These are phyloP conservation scores for Veloporphyrellus conicus DNA, from an alignment of 1,284 basidiomycete genomes.

Conservation along the genomic window DNA sequence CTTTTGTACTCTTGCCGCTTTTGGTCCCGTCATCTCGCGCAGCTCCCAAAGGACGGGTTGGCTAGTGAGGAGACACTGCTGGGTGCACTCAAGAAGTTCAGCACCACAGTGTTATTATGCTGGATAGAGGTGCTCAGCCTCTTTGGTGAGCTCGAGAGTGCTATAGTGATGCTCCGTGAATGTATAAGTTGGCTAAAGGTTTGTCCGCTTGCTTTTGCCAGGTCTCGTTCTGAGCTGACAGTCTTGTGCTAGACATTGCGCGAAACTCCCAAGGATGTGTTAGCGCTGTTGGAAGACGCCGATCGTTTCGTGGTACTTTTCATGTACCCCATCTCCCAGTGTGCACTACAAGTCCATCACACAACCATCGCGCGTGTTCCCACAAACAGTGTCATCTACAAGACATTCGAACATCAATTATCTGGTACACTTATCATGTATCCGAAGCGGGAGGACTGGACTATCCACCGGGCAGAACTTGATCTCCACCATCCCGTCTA, in stretches of 20 bases:
- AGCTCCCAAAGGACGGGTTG: constrained; percentile 8
- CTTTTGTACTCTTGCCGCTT: constrained; percentile 23
- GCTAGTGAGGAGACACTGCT: constrained; percentile 8
- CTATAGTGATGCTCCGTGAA: constrained; percentile 20
- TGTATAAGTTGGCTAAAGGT: constrained; percentile 23
- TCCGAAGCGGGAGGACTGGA: not conserved
- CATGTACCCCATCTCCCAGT: constrained; percentile 22
- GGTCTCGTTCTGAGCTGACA: not conserved
- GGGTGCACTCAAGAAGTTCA: constrained; percentile 9
- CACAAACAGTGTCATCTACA: not conserved
- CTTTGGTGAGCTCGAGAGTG: constrained; percentile 18
- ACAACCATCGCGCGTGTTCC: constrained; percentile 9
- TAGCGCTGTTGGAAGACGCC: constrained; percentile 14
- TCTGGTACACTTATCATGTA: constrained; percentile 1
- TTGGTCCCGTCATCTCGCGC: constrained; percentile 23
- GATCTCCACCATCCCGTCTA: constrained; percentile 6
- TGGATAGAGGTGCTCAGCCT: constrained; percentile 25
- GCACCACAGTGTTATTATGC: constrained; percentile 15
- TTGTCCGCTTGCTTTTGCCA: not conserved
- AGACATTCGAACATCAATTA: constrained; percentile 14
- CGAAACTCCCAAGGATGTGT: constrained; percentile 1
- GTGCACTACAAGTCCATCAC: constrained; percentile 22
- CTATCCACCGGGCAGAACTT: constrained; percentile 1
- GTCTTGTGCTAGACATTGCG: constrained; percentile 8
- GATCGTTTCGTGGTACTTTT: constrained; percentile 20